A percentile compares a stretch with the other conserved stretches of the same genome.
Conservation (phyloP, 148 eudicot genomes). For the Camellia lanceoleosa region DNA sequence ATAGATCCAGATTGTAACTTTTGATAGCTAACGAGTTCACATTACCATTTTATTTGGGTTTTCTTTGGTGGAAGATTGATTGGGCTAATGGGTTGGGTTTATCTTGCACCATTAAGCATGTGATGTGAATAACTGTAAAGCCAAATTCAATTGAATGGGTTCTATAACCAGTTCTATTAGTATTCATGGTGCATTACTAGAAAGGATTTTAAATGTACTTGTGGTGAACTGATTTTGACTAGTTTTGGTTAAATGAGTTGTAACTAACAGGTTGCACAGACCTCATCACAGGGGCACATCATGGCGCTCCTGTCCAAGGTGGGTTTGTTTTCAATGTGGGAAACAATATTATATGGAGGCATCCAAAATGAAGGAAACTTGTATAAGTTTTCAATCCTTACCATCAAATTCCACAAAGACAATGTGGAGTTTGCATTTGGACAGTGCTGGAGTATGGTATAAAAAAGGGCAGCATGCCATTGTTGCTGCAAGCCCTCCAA, state of each 20-base stretch:
- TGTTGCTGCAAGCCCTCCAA: constrained; percentile 94
- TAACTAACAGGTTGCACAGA: background rate
- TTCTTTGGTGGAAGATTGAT: background rate
- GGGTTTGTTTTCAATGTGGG: constrained; percentile 24
- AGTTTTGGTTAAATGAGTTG: background rate
- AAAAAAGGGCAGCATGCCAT: constrained; percentile 39
- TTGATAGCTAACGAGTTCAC: background rate
- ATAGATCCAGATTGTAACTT: background rate
- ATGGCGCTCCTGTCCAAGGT: constrained; percentile 67
- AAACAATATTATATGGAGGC: constrained; percentile 9
- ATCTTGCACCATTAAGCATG: background rate
- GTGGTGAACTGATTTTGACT: background rate
- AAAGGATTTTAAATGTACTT: background rate
- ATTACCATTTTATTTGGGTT: background rate
- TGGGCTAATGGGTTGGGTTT: background rate
- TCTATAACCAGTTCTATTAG: background rate
- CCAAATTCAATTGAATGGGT: background rate
- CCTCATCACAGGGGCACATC: constrained; percentile 29
- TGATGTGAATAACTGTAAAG: background rate
- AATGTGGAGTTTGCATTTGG: constrained; percentile 27
- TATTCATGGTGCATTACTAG: background rate
- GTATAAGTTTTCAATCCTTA: constrained; percentile 27
- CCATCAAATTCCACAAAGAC: constrained; percentile 31
- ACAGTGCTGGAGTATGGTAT: constrained; percentile 18
- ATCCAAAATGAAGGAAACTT: constrained; percentile 32